A percentile compares a stretch with the other conserved stretches of the same genome.
phyloP scores from a whole-genome alignment of 257 asterid genomes.

The Solanum etuberosum region DNA sequence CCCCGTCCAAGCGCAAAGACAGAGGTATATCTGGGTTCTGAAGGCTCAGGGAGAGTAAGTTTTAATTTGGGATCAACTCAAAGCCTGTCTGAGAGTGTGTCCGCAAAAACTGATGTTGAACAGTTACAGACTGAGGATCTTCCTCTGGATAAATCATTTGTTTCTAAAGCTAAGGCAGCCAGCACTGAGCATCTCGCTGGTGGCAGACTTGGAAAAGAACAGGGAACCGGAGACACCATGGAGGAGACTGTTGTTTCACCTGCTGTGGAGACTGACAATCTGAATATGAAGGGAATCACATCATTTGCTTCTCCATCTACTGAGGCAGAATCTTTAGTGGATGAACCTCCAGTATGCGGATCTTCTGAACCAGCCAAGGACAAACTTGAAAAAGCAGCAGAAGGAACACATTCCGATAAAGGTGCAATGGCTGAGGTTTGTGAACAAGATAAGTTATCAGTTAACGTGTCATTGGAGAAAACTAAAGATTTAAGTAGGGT shows the following conservation, averaged over 20 bases:
- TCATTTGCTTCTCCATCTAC: neutral
- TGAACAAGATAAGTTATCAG: neutral
- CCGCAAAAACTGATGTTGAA: neutral
- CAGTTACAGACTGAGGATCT: neutral
- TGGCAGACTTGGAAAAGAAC: neutral
- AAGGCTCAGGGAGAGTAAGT: neutral
- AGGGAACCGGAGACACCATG: neutral
- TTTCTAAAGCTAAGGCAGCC: conserved; percentile 3
- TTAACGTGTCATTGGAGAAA: neutral
- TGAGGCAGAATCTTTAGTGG: neutral
- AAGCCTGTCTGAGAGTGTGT: neutral
- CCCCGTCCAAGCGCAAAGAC: conserved; percentile 1
- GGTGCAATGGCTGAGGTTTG: neutral
- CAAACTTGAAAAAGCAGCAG: neutral
- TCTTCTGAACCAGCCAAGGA: neutral
- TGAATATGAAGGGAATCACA: neutral
- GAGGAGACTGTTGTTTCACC: neutral
- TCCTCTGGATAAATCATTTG: neutral
- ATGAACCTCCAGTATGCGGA: neutral
- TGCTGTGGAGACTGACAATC: neutral
- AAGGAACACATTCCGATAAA: neutral
- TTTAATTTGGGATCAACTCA: neutral
- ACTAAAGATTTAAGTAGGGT: neutral
- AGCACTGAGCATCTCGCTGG: neutral
- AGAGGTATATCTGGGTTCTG: conserved; percentile 2